Evolutionary conservation across 129 eudicot species (phyloP).

Genomic region (Saussurea involucrata): DNA sequence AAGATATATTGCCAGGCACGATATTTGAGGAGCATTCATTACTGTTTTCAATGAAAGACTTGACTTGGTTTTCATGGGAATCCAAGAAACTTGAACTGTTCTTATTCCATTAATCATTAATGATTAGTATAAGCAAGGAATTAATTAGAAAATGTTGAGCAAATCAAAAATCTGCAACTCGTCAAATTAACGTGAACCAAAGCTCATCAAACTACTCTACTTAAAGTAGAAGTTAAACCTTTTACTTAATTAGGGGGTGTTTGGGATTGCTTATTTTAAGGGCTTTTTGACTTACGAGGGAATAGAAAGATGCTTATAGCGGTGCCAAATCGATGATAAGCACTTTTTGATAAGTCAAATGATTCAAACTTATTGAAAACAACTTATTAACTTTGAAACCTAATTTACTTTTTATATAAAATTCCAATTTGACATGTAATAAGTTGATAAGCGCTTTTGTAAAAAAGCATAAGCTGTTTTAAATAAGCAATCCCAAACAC

Average conservation of each 20-base stretch:
- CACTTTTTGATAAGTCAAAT: too few species aligned
- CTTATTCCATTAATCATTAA: constrained; percentile 9
- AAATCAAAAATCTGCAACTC: constrained; percentile 11
- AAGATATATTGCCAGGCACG: constrained; percentile 34
- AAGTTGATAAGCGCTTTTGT: too few species aligned
- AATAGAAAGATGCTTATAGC: too few species aligned
- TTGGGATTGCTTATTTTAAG: too few species aligned
- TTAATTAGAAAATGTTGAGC: neutral
- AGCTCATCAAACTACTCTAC: neutral
- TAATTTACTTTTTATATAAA: too few species aligned
- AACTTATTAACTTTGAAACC: too few species aligned
- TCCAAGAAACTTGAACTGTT: constrained; percentile 19
- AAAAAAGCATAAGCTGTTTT: too few species aligned
- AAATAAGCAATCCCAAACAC: too few species aligned
- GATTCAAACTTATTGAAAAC: too few species aligned
- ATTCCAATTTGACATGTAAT: too few species aligned
- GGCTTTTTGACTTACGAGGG: too few species aligned
- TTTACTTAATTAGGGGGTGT: neutral
- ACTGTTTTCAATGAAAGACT: neutral
- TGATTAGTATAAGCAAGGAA: constrained; percentile 7
- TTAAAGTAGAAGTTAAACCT: neutral
- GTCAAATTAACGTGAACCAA: neutral
- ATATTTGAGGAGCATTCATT: constrained; percentile 28
- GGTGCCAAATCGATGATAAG: too few species aligned
- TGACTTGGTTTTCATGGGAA: constrained; percentile 14